Evolutionary conservation across 345 rosid species (phyloP), one percentile per base, ranked within the genome.

Genomic region (Populus tremula): DNA sequence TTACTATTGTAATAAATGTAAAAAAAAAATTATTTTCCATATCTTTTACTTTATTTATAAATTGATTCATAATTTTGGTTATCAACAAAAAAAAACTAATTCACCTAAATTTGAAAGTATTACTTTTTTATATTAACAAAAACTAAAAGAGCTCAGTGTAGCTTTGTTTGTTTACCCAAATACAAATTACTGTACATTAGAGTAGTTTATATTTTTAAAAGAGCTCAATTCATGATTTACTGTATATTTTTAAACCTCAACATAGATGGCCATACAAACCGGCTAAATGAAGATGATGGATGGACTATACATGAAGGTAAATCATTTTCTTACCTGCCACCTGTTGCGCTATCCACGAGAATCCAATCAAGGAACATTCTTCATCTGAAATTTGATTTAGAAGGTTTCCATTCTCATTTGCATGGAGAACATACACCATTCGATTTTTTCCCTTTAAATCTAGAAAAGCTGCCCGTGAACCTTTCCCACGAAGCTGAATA

Each of bases 311-410:
- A 13, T n/a, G 20, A 27, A 49, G 62, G 27, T 17, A 64, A 29
- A 41, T 64, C 21, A 47, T 11, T 27, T 20, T 16, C 72, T 74
- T 50, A 93, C 98, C 96, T 93, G 80, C 98, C 98, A 81, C 98
- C 98, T 43, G 82, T 88, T 59, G 94, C 96, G 78, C 97, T 92
- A 81, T 93, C 98, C 8, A 89, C 89, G 21, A 92, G 96, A 85
- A 96, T 81, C 98, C 96, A 89, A 76, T 93, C 98, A 89, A 78
- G 63, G 87, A 84, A 77, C 86, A 81, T 50, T 91, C 92, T 80
- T 87, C 88, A 61, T 88, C 89, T 16, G 93, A 85, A 82, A 91
- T 85, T 80, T 84, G 86, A 86, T 93, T 92, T 56, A 87, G 36
- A 75, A 92, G 94, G 69, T 77, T 75, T 18, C 97, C 97, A 33